These are phyloP conservation scores for Lonicera japonica DNA, from an alignment of 129 eudicot species.

Conservation along the genomic window DNA sequence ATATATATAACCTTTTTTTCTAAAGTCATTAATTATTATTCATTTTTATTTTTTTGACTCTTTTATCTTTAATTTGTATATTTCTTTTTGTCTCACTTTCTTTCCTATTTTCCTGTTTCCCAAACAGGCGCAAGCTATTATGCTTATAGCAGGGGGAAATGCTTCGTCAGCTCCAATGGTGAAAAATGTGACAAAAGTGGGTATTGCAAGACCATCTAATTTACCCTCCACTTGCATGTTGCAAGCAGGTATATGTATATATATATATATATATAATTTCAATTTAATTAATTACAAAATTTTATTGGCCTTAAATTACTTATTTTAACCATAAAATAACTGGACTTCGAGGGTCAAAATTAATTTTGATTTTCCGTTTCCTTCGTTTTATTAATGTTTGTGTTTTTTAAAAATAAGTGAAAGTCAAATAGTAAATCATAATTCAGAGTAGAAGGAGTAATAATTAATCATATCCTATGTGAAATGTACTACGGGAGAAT, in stretches of 20 bases:
- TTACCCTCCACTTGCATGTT: constrained; percentile 8
- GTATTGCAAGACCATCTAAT: not conserved
- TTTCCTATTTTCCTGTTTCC: not conserved
- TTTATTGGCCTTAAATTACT: too few relatives aligned
- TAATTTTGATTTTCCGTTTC: not conserved
- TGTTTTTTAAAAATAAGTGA: too few relatives aligned
- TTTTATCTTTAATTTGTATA: too few relatives aligned
- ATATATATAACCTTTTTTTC: too few relatives aligned
- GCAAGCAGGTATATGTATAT: constrained; percentile 2
- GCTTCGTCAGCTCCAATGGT: constrained; percentile 1
- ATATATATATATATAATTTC: too few relatives aligned
- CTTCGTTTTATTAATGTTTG: not conserved
- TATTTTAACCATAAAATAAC: not conserved
- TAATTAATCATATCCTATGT: not conserved
- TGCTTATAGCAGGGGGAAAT: constrained; percentile 14
- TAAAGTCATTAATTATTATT: too few relatives aligned
- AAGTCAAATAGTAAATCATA: not conserved
- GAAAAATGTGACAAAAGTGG: constrained; percentile 1
- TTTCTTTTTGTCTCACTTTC: not conserved
- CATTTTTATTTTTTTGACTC: too few relatives aligned
- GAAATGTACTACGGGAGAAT: too few relatives aligned
- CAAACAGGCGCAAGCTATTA: constrained; percentile 18
- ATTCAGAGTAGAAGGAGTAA: too few relatives aligned
- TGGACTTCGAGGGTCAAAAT: not conserved
- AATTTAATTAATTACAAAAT: not conserved